Base-by-base conservation (phyloP, 495 filamentous ascomycete genomes). In the Cercophora samala region DNA sequence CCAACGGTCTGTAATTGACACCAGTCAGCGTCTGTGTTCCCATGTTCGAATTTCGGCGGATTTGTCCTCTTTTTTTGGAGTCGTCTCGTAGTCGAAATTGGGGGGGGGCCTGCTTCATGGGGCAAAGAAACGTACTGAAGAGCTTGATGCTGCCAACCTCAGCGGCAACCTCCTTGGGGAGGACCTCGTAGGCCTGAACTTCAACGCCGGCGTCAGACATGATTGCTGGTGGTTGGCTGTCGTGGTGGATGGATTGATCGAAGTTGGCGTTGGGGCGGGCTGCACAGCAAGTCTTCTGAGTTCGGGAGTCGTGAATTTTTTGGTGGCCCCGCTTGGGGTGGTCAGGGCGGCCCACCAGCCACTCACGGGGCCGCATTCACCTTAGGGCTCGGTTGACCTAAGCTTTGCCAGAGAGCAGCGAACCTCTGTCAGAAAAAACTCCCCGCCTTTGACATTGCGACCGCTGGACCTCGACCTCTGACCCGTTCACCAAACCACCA, bases 131-230 rank as follows among this genome's bases (percentile, higher is more conserved):
- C 81, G 60, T 80, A 83, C 81, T 96, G 91, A 99, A 99, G 70
- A 99, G 91, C 90, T 97, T 97, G 79, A 96, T 86, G 84, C 84
- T 90, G 78, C 94, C 95, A 84, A 95, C 88, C 83, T 97, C 92
- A 69, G 88, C 85, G 70, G 86, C 83, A 74, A 97, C 92, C 68
- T 98, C 96, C 88, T 96, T 98, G 79, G 95, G 95, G 74, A 99
- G 91, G 78, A 95, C 88, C 72, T 86, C 80, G 82, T 89, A 90
- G 84, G 83, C 87, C 76, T 18, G 37, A 46, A 96, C 91, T 86
- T 97, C 92, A 82, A 97, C 87, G 85, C 97, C 94, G 83, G 89
- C 93, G 84, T 98, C 94, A 89, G 93, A 97, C 94, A 95, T 95
- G 74, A 83, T 93, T 73, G 68, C 65, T 62, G 58, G 66, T 65